Evolutionary conservation across 257 asterid species (phyloP), one percentile per base, ranked within the genome.

Genomic region (Solanum lignicaule): DNA sequence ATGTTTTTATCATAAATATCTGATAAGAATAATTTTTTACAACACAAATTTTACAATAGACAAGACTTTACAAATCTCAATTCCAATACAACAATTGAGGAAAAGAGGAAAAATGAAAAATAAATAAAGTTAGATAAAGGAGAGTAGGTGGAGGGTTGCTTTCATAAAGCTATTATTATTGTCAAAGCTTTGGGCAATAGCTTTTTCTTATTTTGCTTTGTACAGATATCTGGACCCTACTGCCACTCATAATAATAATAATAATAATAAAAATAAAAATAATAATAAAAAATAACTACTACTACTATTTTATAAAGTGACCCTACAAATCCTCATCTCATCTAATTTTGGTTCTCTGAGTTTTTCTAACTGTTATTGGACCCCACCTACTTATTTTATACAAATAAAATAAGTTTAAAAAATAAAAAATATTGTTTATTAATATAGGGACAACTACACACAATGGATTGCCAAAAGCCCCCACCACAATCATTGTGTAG

Each of bases 141-240:
- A 83, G 86, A 86, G 92, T 89, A 15, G 93, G 92, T 94, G 91
- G 89, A 78, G 82, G 89, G 95, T 92, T 88, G 93, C 95, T 90
- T 92, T 93, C 98, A 87, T 86, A 89, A 91, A 89, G 92, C 92
- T 89, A 89, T 90, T 78, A 93, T 92, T 93, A 90, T 92, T 93
- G 92, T 95, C 94, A 91, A 92, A 93, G 91, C 92, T 91, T 93
- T 92, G 90, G 93, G 91, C 25, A 92, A 89, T 92, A 89, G 92
- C 93, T 92, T 94, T 88, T 92, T 93, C 39, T 71, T 43, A 69
- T 43, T 71, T 86, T 91, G 89, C 92, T 88, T 91, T 91, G 91
- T 86, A 79, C 90, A 88, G 87, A 83, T 81, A 83, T 48, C 27
- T 23, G n/a, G 92, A 88, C 91, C 88, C 95, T 87, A 91, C 93